Evolutionary conservation across 75 land plant genomes (phyloP), one percentile per base, ranked within the genome.

Genomic region (Pinus taeda): DNA sequence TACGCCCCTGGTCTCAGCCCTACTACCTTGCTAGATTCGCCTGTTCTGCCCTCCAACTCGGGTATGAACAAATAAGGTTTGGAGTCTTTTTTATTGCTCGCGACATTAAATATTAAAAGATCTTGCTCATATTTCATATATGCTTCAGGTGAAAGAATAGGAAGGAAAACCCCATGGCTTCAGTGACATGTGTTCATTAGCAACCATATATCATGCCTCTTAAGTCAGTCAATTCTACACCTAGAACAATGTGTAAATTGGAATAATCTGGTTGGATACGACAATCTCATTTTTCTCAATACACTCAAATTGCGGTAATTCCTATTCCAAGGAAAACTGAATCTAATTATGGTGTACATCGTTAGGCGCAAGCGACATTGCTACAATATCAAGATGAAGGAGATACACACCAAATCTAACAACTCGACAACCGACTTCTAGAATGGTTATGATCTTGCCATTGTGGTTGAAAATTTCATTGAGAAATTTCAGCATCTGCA

Each of bases 381-480:
- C 85, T 45, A 93, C 57, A 56, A 93, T 83, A 56, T 91, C 85
- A 39, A 87, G 83, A 49, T 86, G 85, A 58, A 93, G 92, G 74
- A 93, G 86, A 79, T 91, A 93, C 5, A 83, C 96, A 80, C 96
- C 93, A 89, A 93, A 93, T 75, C 96, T 93, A 71, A 93, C 96
- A 78, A 93, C 93, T 74, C 96, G 92, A 84, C 96, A 93, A 15
- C 96, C 96, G n/a, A 93, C 90, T 81, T 93, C 96, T 75, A 89
- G 83, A 77, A 89, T 93, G 33, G 94, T 93, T 59, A 93, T 84
- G 24, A 93, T 29, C 22, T 79, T 89, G 64, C 96, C 96, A 64
- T 73, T 83, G 75, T 86, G 81, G 84, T 89, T 93, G 72, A 91
- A 36, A 63, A 82, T 87, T 64, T 88, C 85, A 14, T 85, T 75